phyloP scores from a whole-genome alignment of 805 yeast species.

The Candida boleticola region DNA sequence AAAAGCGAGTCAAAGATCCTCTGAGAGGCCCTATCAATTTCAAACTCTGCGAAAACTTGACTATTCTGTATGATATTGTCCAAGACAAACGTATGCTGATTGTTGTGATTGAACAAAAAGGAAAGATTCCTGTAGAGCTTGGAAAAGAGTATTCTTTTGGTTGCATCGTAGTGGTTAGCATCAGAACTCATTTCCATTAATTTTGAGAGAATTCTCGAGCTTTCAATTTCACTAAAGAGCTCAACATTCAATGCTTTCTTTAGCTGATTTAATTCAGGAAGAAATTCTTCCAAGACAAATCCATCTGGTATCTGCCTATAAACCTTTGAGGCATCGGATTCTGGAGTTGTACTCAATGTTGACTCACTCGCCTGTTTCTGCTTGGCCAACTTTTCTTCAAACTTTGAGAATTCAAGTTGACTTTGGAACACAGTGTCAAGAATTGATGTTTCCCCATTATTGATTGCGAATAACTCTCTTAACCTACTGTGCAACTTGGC shows the following conservation, averaged over 20 bases:
- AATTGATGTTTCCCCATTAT: conserved; percentile 58
- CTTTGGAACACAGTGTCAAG: conserved; percentile 57
- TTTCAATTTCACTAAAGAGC: conserved; percentile 6
- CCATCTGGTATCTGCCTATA: conserved; percentile 19
- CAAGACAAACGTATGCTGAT: conserved; percentile 29
- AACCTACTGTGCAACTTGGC: conserved; percentile 17
- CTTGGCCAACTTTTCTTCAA: conserved; percentile 25
- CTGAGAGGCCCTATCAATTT: conserved; percentile 4
- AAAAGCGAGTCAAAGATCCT: not conserved
- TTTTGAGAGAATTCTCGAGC: conserved; percentile 13
- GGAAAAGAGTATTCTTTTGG: conserved; percentile 19
- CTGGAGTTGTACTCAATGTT: not conserved
- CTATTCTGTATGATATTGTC: conserved; percentile 32
- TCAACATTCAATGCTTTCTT: conserved; percentile 11
- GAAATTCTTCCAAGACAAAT: conserved; percentile 17
- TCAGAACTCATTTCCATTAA: conserved; percentile 14
- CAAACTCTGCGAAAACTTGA: conserved; percentile 22
- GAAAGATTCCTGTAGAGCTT: conserved; percentile 31
- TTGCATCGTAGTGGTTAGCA: conserved; percentile 13
- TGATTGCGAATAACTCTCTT: conserved; percentile 37
- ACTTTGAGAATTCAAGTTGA: conserved; percentile 44
- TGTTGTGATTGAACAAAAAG: conserved; percentile 32
- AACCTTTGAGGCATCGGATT: conserved; percentile 6
- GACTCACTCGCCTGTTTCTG: not conserved
- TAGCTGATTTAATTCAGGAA: conserved; percentile 11